A percentile compares a stretch with the other conserved stretches of the same genome.
Conservation (phyloP, 148 eudicot genomes). For the Vaccinium myrtillus region DNA sequence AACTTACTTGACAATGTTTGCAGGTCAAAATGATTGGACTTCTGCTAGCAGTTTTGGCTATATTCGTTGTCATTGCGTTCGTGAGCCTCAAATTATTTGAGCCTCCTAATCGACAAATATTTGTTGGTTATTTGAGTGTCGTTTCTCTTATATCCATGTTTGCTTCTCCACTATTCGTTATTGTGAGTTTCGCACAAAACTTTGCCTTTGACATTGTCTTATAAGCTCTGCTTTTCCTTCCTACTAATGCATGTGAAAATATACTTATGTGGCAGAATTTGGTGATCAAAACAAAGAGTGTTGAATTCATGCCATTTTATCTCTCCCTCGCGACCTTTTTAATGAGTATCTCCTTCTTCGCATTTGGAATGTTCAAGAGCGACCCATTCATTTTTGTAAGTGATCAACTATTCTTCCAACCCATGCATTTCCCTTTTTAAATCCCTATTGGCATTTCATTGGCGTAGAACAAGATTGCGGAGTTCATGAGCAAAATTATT, state of each 20-base stretch:
- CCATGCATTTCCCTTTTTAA: background rate
- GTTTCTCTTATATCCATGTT: slow-evolving; percentile 54
- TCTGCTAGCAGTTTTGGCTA: slow-evolving; percentile 31
- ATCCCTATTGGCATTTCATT: background rate
- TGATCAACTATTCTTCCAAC: background rate
- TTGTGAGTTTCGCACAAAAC: slow-evolving; percentile 26
- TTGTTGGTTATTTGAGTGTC: slow-evolving; percentile 40
- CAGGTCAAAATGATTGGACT: slow-evolving; percentile 45
- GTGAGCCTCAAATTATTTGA: slow-evolving; percentile 35
- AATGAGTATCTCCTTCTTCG: slow-evolving; percentile 45
- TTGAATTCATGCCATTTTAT: slow-evolving; percentile 52
- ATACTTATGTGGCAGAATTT: slow-evolving; percentile 34
- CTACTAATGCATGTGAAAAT: background rate
- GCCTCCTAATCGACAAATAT: slow-evolving; percentile 34
- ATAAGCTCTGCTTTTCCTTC: background rate
- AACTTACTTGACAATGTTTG: background rate
- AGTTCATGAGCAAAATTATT: background rate
- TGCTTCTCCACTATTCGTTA: slow-evolving; percentile 55
- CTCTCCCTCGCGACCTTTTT: slow-evolving; percentile 50
- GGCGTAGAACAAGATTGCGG: background rate
- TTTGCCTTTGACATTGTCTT: background rate
- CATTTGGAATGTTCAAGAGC: slow-evolving; percentile 33
- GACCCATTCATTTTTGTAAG: slow-evolving; percentile 45
- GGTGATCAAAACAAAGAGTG: slow-evolving; percentile 51
- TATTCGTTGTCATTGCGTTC: slow-evolving; percentile 29